Conservation (phyloP, 1,284 basidiomycete species). For the Ustilago loliicola region DNA sequence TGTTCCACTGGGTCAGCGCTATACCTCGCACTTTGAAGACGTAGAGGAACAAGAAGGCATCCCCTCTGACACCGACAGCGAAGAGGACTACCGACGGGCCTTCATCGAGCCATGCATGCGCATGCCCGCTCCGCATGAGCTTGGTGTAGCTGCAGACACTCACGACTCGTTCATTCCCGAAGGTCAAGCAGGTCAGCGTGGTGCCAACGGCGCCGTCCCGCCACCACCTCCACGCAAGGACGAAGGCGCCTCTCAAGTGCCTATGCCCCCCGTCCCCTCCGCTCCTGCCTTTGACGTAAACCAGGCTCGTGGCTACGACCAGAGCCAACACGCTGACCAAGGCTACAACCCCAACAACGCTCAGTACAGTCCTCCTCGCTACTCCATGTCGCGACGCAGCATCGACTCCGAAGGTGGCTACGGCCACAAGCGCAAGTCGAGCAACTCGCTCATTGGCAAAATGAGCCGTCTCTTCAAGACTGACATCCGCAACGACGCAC, state of each 20-base stretch:
- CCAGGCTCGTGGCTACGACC: constrained; percentile 52
- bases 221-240: constrained; percentile 36
- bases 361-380: constrained; percentile 33
- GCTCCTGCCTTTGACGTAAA: constrained; percentile 55
- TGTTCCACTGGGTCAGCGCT: constrained; percentile 47
- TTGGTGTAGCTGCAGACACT: constrained; percentile 48
- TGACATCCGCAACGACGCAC: constrained; percentile 49
- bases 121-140: constrained; percentile 52
- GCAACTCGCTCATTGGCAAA: constrained; percentile 61
- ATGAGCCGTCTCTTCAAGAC: constrained; percentile 68
- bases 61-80: constrained; percentile 55
- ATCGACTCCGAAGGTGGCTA: constrained; percentile 44
- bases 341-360: constrained; percentile 25
- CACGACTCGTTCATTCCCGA: constrained; percentile 47
- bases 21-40: constrained; percentile 58
- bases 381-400: constrained; percentile 44
- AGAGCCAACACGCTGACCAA: constrained; percentile 25
- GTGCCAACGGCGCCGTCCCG: constrained; percentile 23
- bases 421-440: constrained; percentile 49
- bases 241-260: constrained; percentile 31
- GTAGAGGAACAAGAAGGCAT: constrained; percentile 55
- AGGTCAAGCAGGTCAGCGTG: constrained; percentile 7
- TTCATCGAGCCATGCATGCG: constrained; percentile 53
- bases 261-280: constrained; percentile 54
- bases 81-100: constrained; percentile 54